Conservation (phyloP, 1,139 yeast genomes). For the Geotrichum histeridarum region DNA sequence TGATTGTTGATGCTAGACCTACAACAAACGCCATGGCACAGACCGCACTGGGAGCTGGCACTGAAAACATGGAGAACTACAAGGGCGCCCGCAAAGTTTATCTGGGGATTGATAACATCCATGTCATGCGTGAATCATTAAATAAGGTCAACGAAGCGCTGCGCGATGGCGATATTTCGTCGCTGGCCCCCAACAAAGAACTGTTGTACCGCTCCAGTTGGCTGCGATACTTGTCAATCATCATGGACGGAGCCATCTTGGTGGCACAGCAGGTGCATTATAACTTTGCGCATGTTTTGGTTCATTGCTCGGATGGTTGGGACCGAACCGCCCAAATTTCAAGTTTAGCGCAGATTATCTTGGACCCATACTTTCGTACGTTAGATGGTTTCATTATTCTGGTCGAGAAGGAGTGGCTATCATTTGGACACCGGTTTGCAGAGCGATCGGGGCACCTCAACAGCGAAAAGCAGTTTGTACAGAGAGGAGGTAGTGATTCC, state of each 20-base stretch:
- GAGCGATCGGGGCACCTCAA: constrained; percentile 74
- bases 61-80: constrained; percentile 87
- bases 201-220: constrained; percentile 65
- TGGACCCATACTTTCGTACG: constrained; percentile 88
- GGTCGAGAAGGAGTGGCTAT: constrained; percentile 90
- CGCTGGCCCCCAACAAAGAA: constrained; percentile 43
- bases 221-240: constrained; percentile 65
- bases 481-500: constrained; percentile 25
- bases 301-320: constrained; percentile 99
- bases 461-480: constrained; percentile 24
- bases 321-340: constrained; percentile 90
- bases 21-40: constrained; percentile 94
- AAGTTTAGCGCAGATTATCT: constrained; percentile 75
- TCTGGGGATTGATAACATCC: constrained; percentile 90
- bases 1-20: constrained; percentile 89
- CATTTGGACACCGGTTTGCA: constrained; percentile 87
- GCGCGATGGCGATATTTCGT: constrained; percentile 60
- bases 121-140: constrained; percentile 85
- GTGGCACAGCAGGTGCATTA: constrained; percentile 74
- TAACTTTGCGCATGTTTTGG: constrained; percentile 73
- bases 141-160: constrained; percentile 57
- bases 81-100: constrained; percentile 62
- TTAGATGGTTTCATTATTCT: constrained; percentile 78
- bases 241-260: constrained; percentile 72
- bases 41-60: constrained; percentile 94